Evolutionary conservation across 2,329 filamentous ascomycete genomes (phyloP), one percentile per base, ranked within the genome.

Genomic region (Xylariales sp.): DNA sequence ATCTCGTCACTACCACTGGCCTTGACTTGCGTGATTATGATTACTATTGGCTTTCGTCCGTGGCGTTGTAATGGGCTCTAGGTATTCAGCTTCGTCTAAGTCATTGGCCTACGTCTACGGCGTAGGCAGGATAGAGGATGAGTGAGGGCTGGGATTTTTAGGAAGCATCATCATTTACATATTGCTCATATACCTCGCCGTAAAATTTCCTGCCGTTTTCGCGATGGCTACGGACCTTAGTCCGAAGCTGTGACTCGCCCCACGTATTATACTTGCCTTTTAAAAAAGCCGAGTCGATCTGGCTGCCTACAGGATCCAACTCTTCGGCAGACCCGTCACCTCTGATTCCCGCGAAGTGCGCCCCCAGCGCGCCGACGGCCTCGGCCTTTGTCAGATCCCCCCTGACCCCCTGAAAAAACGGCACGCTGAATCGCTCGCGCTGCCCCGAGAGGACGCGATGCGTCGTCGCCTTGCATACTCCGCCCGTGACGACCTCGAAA

Each of bases 401-500:
- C 41, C 83, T 76, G 0, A 86, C 84, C 1, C 85, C 85, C 71
- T 86, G 84, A 66, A 85, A 82, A 66, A 84, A 83, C 0, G 84
- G 79, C 32, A 84, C 77, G 65, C 81, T 84, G 72, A 78, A 84
- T 9, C 82, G 69, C 67, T 82, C 80, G 1, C 67, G 54, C 1
- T 70, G 50, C 0, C 76, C 77, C 0, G 78, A 74, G 28, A 83
- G 67, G 53, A 84, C 82, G 49, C 83, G 77, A 62, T 85, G 80
- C 0, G 83, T 83, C 0, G 86, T 88, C 2, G 86, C 86, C 67
- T 81, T 84, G 68, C 86, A 86, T 1, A 82, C 80, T 0, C 86
- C 85, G 63, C 83, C 80, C 0, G 86, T 89, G 1, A 86, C 83
- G 1, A 86, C 85, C 73, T 89, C 86, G 59, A 89, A 87, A 0